Conservation (phyloP, 768 basidiomycete species). For the Suillus clintonianus region DNA sequence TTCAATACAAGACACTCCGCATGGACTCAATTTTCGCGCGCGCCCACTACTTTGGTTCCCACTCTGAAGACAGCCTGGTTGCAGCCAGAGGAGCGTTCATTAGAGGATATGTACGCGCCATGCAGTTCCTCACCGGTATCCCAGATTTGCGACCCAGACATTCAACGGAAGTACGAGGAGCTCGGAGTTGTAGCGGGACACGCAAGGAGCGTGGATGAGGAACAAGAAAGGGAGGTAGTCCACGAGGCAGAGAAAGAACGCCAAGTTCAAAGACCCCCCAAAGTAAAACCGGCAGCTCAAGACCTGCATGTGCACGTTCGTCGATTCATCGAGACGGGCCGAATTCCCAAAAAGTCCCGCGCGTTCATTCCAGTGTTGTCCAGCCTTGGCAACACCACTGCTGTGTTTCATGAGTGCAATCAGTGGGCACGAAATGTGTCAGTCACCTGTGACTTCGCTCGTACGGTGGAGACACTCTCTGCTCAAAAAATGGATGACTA, state of each 20-base stretch:
- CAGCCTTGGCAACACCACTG: slow-evolving; percentile 11
- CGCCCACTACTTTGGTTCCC: neutral
- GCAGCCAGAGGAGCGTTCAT: slow-evolving; percentile 40
- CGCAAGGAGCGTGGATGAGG: slow-evolving; percentile 39
- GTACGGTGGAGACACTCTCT: slow-evolving; percentile 3
- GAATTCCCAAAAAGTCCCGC: slow-evolving; percentile 13
- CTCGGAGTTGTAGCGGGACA: slow-evolving; percentile 17
- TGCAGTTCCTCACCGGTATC: neutral
- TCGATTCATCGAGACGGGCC: slow-evolving; percentile 32
- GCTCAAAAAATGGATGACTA: slow-evolving; percentile 10
- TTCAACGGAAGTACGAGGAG: slow-evolving; percentile 12
- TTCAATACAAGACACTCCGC: slow-evolving; percentile 15
- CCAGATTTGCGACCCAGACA: neutral
- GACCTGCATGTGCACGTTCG: slow-evolving; percentile 20
- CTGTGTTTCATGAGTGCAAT: slow-evolving; percentile 17
- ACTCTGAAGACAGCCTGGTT: slow-evolving; percentile 34
- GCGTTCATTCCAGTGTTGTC: slow-evolving; percentile 22
- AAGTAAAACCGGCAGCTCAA: slow-evolving; percentile 23
- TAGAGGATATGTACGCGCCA: slow-evolving; percentile 38
- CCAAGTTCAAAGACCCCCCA: slow-evolving; percentile 38
- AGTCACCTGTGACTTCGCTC: slow-evolving; percentile 18
- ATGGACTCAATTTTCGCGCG: slow-evolving; percentile 17
- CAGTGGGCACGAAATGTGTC: slow-evolving; percentile 22
- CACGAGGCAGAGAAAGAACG: slow-evolving; percentile 47
- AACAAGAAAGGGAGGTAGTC: slow-evolving; percentile 51